phyloP scores from a whole-genome alignment of 2,329 filamentous ascomycete genomes.

The Orbilia javanica region DNA sequence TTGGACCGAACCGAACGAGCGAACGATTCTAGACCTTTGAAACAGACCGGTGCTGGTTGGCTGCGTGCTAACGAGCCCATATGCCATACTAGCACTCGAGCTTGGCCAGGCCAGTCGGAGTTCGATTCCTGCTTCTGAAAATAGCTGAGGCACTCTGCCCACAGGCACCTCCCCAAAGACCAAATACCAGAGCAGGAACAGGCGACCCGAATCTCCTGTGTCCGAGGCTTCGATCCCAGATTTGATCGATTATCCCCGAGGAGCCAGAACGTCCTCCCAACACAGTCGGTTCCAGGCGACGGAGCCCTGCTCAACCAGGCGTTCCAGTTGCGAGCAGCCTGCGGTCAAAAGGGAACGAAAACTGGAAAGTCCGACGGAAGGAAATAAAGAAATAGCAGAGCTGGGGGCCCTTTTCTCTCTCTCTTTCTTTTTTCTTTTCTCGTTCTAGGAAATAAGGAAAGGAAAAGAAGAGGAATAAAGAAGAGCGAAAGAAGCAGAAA shows the following conservation, averaged over 20 bases:
- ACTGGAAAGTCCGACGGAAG: conserved; percentile 23
- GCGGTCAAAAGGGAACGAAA: conserved; percentile 32
- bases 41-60: conserved; percentile 41
- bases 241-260: conserved; percentile 41
- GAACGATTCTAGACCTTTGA: conserved; percentile 24
- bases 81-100: neutral
- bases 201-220: conserved; percentile 7
- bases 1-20: neutral
- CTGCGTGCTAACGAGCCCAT: conserved; percentile 17
- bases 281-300: conserved; percentile 53
- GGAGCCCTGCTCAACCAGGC: conserved; percentile 42
- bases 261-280: conserved; percentile 46
- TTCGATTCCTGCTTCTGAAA: conserved; percentile 44
- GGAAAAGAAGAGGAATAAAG: neutral
- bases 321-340: conserved; percentile 51
- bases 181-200: neutral
- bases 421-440: neutral
- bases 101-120: conserved; percentile 45
- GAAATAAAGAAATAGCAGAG: too few species aligned
- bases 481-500: conserved; percentile 23
- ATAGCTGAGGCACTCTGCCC: conserved; percentile 56
- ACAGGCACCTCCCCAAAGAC: too few species aligned
- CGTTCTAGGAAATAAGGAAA: neutral
- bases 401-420: neutral
- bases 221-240: conserved; percentile 10